Base-by-base conservation (phyloP, 768 basidiomycete species). In the Serendipita indica region DNA sequence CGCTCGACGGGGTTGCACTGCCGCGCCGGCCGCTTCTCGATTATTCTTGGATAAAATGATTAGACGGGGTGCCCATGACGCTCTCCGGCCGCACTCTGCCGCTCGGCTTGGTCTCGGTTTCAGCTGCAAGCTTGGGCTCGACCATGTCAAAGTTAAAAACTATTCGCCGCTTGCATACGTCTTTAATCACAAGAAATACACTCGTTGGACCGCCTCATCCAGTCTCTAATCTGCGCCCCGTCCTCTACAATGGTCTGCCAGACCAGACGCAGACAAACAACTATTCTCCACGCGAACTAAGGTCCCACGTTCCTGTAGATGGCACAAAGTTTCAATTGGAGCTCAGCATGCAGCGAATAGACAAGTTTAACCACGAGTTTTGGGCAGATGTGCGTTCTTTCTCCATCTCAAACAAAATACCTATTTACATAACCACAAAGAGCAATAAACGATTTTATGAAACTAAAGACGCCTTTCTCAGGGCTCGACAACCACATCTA, bases 391-490 rank as follows among this genome's bases (percentile, higher is more conserved):
- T 89, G 66, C 63, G 85, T 76, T n/a, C n/a, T 12, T 12, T 39
- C 34, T 39, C 1, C 34, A 3, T 12, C 49, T 34, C 2, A 7
- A 28, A 22, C 35, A 33, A 25, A 28, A 18, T 64, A n/a, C 12
- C 22, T 22, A 20, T 32, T 35, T 41, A 43, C 18, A 33, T 10
- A n/a, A 25, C 25, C 41, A 27, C 61, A n/a, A 64, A 91, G 89
- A 86, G 79, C 67, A 91, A 91, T 67, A 73, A 76, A 7, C 82
- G 88, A n/a, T 90, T 89, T 66, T 80, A 86, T 66, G 73, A 76
- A 6, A 86, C 80, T 33, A 86, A 83, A 69, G 69, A 75, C 22
- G 74, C 78, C 7, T 72, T 80, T 20, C 72, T 88, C 12, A 66
- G 73, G 6, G 74, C 79, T 57, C 74, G 86, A 54, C 22, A 27